Evolutionary conservation across 805 yeast genomes (phyloP), one percentile per base, ranked within the genome.

Genomic region (Candida methanosorbosa): DNA sequence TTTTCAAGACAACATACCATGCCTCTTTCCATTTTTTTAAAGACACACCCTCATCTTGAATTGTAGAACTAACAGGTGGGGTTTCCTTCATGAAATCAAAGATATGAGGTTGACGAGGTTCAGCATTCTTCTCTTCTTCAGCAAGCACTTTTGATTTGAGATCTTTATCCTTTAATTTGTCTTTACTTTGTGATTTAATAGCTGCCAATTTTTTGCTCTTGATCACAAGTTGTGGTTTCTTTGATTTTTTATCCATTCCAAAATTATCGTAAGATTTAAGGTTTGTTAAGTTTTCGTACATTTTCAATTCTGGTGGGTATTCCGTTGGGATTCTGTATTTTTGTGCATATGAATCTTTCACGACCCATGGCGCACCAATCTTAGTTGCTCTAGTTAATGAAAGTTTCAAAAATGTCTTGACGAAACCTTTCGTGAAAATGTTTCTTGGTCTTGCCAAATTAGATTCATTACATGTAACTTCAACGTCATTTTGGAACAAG

Each of bases 361-460:
- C 92, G 16, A 90, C 77, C 97, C 97, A 92, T 3, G 97, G 97
- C 3, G 97, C 90, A 3, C 97, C 97, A 29, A 79, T 66, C 66
- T 82, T 84, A 36, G 80, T 70, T 2, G 88, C 83, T 37, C 95
- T 74, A 7, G 81, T 68, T 52, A 85, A 70, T 30, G 85, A 71
- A 53, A 83, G 69, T 57, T 88, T 83, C 52, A 88, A 69, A 53
- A 92, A 79, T n/a, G 95, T 80, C 54, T 88, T 82, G 25, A 92
- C 81, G 35, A 82, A 70, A 75, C 88, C 81, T 56, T 90, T 92
- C 9, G 97, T 88, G 61, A 87, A 88, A 35, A 81, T 70, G 40
- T 81, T 80, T 40, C 97, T 69, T 51, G 90, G 96, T 43, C 98
- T 69, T 23, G 81, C 64, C 17, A 92, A 74, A 46, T 82, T 81